Conservation (phyloP, 257 asterid species). For the Nicotiana knightiana region DNA sequence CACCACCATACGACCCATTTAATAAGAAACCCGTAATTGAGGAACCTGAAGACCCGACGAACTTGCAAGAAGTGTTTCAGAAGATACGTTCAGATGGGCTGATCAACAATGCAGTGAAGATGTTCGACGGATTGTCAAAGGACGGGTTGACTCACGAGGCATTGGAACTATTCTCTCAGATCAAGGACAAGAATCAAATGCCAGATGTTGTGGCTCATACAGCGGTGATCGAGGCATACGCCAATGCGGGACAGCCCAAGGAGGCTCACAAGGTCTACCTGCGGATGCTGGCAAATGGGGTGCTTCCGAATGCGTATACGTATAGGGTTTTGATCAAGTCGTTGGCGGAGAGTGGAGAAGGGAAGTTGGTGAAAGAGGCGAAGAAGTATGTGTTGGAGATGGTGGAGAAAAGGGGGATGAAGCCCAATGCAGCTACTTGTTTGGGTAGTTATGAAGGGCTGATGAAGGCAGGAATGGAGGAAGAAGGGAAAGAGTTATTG, state of each 20-base stretch:
- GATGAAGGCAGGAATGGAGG: slow-evolving; percentile 41
- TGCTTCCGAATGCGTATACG: slow-evolving; percentile 68
- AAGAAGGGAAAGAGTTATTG: slow-evolving; percentile 50
- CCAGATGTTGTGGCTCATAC: slow-evolving; percentile 90
- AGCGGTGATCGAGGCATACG: slow-evolving; percentile 81
- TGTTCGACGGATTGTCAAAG: slow-evolving; percentile 97
- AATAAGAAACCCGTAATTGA: slow-evolving; percentile 41
- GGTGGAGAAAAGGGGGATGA: slow-evolving; percentile 58
- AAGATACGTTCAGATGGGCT: slow-evolving; percentile 59
- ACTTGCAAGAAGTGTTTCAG: slow-evolving; percentile 71
- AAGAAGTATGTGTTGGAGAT: slow-evolving; percentile 57
- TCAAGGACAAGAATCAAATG: slow-evolving; percentile 66
- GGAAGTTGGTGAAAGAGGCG: slow-evolving; percentile 48
- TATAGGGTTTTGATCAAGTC: slow-evolving; percentile 49
- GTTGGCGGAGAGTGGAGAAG: slow-evolving; percentile 52
- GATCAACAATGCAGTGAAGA: slow-evolving; percentile 69
- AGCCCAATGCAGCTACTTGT: slow-evolving; percentile 47
- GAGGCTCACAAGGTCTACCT: slow-evolving; percentile 58
- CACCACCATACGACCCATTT: slow-evolving; percentile 84
- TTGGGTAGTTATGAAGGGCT: slow-evolving; percentile 46
- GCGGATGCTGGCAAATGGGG: slow-evolving; percentile 71
- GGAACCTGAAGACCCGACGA: slow-evolving; percentile 59
- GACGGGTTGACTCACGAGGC: slow-evolving; percentile 92
- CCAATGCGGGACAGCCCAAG: slow-evolving; percentile 55
- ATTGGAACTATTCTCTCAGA: slow-evolving; percentile 55